Percentiles rank a stretch among this genome's conserved stretches.
These are phyloP conservation scores for Leucoagaricus sp. DNA, from an alignment of 1,284 basidiomycete genomes.

Conservation along the genomic window DNA sequence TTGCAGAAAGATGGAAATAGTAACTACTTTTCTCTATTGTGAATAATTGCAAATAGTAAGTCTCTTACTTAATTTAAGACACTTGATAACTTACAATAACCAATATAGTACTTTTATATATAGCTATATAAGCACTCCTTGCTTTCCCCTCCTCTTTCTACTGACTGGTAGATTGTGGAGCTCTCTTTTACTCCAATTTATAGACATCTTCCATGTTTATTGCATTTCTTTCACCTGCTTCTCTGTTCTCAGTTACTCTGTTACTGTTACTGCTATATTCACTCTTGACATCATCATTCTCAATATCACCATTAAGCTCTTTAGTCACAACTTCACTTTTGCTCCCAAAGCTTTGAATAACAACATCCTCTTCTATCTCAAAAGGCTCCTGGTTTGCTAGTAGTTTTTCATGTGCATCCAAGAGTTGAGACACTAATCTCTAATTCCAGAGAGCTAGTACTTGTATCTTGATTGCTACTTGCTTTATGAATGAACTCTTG, in stretches of 20 bases:
- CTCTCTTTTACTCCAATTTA: too few relatives aligned
- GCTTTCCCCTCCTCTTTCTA: too few relatives aligned
- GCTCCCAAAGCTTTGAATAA: too few relatives aligned
- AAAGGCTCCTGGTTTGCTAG: too few relatives aligned
- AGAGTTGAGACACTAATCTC: not conserved
- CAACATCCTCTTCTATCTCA: too few relatives aligned
- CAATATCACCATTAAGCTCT: not conserved
- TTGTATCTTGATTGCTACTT: not conserved
- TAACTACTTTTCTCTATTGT: slow-evolving; percentile 21
- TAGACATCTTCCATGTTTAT: too few relatives aligned
- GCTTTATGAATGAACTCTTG: not conserved
- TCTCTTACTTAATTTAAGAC: not conserved
- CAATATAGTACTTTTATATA: too few relatives aligned
- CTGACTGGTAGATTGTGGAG: too few relatives aligned
- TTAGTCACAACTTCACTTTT: not conserved
- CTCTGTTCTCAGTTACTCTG: not conserved
- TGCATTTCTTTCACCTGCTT: too few relatives aligned
- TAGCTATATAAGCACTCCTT: too few relatives aligned
- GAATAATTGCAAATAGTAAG: too few relatives aligned
- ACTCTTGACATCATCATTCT: not conserved
- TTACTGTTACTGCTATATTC: not conserved
- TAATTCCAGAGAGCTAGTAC: not conserved
- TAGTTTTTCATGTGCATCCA: too few relatives aligned
- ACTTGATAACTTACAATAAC: not conserved
- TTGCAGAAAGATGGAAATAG: slow-evolving; percentile 20